Base-by-base conservation (phyloP, 1,284 basidiomycete species). In the Violaceomyces palustris region DNA sequence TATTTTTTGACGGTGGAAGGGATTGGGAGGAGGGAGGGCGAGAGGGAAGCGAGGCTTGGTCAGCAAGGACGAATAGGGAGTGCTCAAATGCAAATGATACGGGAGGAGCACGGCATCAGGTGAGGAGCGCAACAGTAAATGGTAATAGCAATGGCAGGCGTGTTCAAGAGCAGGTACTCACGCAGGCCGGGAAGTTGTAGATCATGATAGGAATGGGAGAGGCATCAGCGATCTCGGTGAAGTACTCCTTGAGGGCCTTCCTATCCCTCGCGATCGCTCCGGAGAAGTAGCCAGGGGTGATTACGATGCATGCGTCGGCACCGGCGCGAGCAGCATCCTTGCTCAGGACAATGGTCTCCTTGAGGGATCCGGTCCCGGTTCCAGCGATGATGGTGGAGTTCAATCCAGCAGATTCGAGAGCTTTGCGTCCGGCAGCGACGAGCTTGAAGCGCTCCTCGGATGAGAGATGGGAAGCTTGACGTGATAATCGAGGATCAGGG, bases 201-300 rank as follows among this genome's bases (percentile, higher is more conserved):
- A 91, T 81, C 70, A 93, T 83, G 46, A 92, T 81, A 4, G 89
- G 89, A 49, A 93, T 81, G 3, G 87, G 86, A 48, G 84, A 86
- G 61, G 82, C 83, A 61, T 82, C 78, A 14, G 86, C 78, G 21
- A 91, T 82, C 58, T 88, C 85, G 26, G 79, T 77, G 77, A 82
- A 93, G 76, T 84, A 91, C 5, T 80, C 79, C 75, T 85, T 86
- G 62, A 92, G 77, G 0, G 88, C 87, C 15, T 77, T 51, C 23
- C 72, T 60, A 67, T 78, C 75, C 59, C 77, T 79, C 32, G 77
- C 76, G 58, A 90, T 77, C 5, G 79, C 84, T 6, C 86, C 86
- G 19, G 87, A 83, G 68, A 84, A 93, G 77, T 91, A 92, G 35
- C 88, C 88, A 61, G 86, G 85, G 6, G 75, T 65, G 63, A 92